Evolutionary conservation across 2,329 filamentous ascomycete species (phyloP), one percentile per base, ranked within the genome.

Genomic region (Neofusicoccum sp.): DNA sequence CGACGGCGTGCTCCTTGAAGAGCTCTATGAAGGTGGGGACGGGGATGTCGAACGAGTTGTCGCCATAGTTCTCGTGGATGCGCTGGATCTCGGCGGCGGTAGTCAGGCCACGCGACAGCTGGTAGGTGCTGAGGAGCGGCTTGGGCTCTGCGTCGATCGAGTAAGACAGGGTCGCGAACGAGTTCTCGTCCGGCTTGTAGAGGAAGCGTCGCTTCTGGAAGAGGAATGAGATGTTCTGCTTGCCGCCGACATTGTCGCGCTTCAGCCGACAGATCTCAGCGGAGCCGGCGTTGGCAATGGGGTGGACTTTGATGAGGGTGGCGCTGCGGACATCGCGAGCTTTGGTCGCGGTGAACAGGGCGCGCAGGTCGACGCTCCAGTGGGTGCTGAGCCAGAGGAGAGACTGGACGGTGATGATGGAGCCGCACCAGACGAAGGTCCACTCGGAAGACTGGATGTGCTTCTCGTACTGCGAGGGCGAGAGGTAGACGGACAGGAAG

Each of bases 181-280:
- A 83, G 63, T 88, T 85, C 65, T 81, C 84, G 43, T 86, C 84
- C 53, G 86, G 76, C 65, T 91, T 82, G 80, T 92, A 97, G 65
- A 97, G 84, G 74, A 99, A 99, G 38, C 93, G 90, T 68, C 95
- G 90, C 82, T 99, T 99, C 80, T 99, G 95, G 80, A 99, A 99
- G 61, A 97, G 81, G 78, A 99, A 99, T 8, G 92, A 97, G 11
- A 88, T 77, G 66, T 87, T 93, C 61, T 84, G 82, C 79, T 90
- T 90, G 68, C 87, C 90, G 64, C 85, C 89, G 64, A 84, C 88
- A 73, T 85, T 89, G 68, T 96, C 92, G 71, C 87, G 87, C 65
- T 89, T 77, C 64, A 99, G 81, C 64, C 84, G 80, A 80, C 91
- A 96, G 65, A 99, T 96, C 70, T 97, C 93, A 57, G 92, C 84